Base-by-base conservation (phyloP, 2,329 filamentous ascomycete species). In the Nemania serpens region DNA sequence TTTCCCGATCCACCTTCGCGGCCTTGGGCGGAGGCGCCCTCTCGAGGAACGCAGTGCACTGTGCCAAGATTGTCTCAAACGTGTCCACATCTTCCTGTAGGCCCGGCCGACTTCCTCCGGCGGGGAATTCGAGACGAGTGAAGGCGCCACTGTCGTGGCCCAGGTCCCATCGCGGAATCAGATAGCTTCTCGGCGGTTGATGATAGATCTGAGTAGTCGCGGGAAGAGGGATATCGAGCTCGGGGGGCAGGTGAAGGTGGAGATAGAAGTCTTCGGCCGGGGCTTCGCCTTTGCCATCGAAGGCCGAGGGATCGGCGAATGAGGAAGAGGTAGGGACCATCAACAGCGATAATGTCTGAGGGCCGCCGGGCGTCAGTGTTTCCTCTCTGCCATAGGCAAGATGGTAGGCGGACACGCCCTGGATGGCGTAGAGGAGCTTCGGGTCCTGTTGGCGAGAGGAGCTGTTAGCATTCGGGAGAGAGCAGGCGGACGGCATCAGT, bases 171-270 rank as follows among this genome's bases (percentile, higher is more conserved):
- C 94, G 88, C 15, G 95, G 95, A 64, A 99, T 97, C 48, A 98
- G 82, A 73, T 98, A 98, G 80, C 91, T 96, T 65, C 84, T 87
- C 0, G 94, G 94, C 6, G 93, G 93, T 77, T 98, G 92, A 76
- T 97, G 93, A 78, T 97, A 98, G 74, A 99, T 95, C 75, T 98
- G 94, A 0, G 95, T 98, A 0, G 93, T 98, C 17, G 94, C 94
- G 12, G 95, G 95, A 13, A 98, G 83, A 5, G 95, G 91, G 5
- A 98, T 85, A 70, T 98, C 94, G 69, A 99, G 87, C 81, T 97
- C 94, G 18, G 94, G 94, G 13, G 94, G 93, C 10, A 98, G 87
- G 71, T 97, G 93, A 22, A 99, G 86, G 76, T 98, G 94, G 5
- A 99, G 87, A 75, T 98, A 98, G 79, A 97, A 98, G 80, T 98